A percentile compares a stretch with the other conserved stretches of the same genome.
phyloP scores from a whole-genome alignment of 2,329 filamentous ascomycete genomes.

The Neurospora sp. region DNA sequence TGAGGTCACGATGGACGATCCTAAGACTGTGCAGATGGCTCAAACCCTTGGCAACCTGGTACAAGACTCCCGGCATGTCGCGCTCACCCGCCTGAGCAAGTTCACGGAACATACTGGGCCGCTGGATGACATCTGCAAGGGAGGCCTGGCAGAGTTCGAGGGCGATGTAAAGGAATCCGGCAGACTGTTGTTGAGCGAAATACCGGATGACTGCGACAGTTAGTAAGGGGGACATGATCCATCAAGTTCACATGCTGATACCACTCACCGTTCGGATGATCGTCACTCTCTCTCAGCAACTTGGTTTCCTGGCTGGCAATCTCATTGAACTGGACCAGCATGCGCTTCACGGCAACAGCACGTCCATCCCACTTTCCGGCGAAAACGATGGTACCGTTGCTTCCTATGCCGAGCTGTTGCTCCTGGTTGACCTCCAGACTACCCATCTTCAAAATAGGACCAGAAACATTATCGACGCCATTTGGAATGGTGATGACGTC shows the following conservation, averaged over 20 bases:
- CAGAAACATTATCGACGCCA: conserved; percentile 50
- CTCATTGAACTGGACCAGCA: conserved; percentile 93
- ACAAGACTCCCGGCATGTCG: conserved; percentile 70
- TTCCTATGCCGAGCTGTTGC: conserved; percentile 64
- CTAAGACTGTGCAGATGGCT: conserved; percentile 82
- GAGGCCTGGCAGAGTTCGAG: conserved; percentile 91
- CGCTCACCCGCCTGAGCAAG: conserved; percentile 64
- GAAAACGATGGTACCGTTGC: conserved; percentile 95
- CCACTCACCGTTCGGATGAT: conserved; percentile 69
- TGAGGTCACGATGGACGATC: conserved; percentile 94
- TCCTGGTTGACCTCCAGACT: conserved; percentile 56
- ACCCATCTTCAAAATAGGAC: conserved; percentile 50
- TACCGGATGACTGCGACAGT: conserved; percentile 70
- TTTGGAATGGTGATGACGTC: conserved; percentile 50
- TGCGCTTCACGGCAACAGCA: conserved; percentile 90
- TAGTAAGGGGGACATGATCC: conserved; percentile 2
- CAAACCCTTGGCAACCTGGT: conserved; percentile 84
- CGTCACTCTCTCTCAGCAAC: conserved; percentile 82
- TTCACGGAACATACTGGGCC: conserved; percentile 54
- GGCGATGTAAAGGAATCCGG: conserved; percentile 91
- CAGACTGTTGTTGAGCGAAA: conserved; percentile 80
- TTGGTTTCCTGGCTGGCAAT: conserved; percentile 91
- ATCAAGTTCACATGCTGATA: not conserved
- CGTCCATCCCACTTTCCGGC: conserved; percentile 89
- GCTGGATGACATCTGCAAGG: conserved; percentile 81